These are phyloP conservation scores for Sporothrix euskadiensis DNA, from an alignment of 2,329 filamentous ascomycete species.

Conservation along the genomic window DNA sequence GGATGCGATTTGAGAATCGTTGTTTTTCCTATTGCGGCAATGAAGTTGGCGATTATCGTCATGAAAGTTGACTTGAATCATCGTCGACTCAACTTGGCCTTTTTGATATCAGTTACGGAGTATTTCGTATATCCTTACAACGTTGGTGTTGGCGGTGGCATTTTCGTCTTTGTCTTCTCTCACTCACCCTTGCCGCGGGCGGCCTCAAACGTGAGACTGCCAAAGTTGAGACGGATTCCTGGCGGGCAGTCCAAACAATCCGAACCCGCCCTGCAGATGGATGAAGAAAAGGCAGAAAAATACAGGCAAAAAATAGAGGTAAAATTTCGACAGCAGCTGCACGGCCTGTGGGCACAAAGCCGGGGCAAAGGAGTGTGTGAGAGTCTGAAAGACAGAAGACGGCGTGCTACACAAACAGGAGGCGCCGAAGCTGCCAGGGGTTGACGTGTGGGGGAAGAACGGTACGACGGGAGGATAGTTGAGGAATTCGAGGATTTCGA, in stretches of 20 bases:
- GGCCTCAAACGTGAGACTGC: conserved; percentile 19
- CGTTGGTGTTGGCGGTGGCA: neutral
- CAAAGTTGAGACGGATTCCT: conserved; percentile 22
- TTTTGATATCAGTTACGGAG: neutral
- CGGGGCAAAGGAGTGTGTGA: neutral
- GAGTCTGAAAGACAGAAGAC: neutral
- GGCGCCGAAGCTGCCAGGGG: conserved; percentile 5
- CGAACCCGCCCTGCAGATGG: neutral
- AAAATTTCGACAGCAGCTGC: neutral
- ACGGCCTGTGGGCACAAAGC: neutral
- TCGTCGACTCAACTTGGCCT: neutral
- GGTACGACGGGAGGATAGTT: neutral
- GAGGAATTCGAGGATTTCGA: neutral
- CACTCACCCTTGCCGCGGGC: conserved; percentile 6
- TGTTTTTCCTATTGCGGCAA: neutral
- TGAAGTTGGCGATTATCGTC: neutral
- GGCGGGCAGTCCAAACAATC: conserved; percentile 13
- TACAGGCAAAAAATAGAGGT: too few relatives aligned
- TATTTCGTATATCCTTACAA: too few relatives aligned
- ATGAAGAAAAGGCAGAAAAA: neutral
- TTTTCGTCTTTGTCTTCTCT: neutral
- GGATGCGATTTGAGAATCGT: neutral
- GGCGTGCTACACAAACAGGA: conserved; percentile 24
- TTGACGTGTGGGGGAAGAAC: conserved; percentile 2
- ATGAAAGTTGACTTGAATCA: too few relatives aligned